Evolutionary conservation across 2,329 filamentous ascomycete species (phyloP), one percentile per base, ranked within the genome.

Genomic region (Penicillium sp.): DNA sequence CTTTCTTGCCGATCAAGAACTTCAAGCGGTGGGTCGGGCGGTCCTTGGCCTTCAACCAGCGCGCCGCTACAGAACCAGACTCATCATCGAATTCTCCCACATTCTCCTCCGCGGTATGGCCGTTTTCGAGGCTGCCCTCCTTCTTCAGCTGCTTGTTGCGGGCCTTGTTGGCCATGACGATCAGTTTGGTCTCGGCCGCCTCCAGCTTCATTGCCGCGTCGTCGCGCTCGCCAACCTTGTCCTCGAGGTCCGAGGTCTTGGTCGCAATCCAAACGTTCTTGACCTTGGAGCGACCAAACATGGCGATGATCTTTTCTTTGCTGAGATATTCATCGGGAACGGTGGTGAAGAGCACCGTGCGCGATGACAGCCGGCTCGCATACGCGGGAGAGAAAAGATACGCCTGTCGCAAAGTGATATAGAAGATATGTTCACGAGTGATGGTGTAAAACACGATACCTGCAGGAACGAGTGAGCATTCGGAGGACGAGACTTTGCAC

Each of bases 381-480:
- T 94, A 94, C 41, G 87, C 76, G 9, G 90, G 89, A 9, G 89
- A 90, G 47, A 94, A 80, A 36, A 94, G 81, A 71, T 94, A 96
- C 0, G 91, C 91, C 71, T 97, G 91, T 54, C 90, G 86, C 44
- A 97, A 72, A 62, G 94, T 95, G 74, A 96, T 86, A 70, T 88
- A 95, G 77, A 85, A 95, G 59, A 97, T 86, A 64, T 82, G 84
- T 69, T 97, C 91, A 49, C 91, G 81, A 47, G 90, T 86, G 53
- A 97, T 82, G 62, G 88, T 84, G 70, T 88, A 93, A 67, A 97
- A 85, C 55, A 97, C 78, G 65, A 97, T 97, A 39, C 81, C 72
- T 73, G 36, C 26, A 18, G 39, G 27, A 26, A 13, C 5, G 8
- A 9, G 25, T 43, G 9, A 43, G 40, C 12, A 18, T 24, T n/a